Evolutionary conservation across 1,284 basidiomycete genomes (phyloP).

Genomic region (Sporisorium iseilematis-ciliati): DNA sequence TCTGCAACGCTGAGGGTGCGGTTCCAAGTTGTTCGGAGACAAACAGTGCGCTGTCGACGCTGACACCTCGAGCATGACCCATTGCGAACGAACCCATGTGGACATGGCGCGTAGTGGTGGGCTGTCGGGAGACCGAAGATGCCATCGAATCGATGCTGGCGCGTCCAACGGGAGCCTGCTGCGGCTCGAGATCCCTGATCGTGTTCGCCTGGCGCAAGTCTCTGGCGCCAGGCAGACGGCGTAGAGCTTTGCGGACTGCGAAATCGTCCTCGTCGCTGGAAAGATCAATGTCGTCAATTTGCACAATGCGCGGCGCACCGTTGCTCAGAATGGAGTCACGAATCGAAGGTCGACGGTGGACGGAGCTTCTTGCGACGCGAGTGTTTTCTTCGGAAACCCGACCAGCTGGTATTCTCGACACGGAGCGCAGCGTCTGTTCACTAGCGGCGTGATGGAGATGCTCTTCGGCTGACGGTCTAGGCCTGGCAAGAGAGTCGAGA

Average conservation of each 20-base stretch:
- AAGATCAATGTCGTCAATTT: conserved; percentile 66
- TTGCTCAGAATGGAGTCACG: conserved; percentile 38
- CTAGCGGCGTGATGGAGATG: conserved; percentile 56
- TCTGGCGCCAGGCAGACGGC: conserved; percentile 61
- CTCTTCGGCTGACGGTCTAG: conserved; percentile 20
- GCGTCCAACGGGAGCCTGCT: conserved; percentile 20
- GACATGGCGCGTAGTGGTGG: conserved; percentile 19
- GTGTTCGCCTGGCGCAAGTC: conserved; percentile 63
- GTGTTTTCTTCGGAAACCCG: conserved; percentile 1
- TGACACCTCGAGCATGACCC: conserved; percentile 31
- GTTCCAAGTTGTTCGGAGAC: conserved; percentile 18
- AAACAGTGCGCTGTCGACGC: conserved; percentile 36
- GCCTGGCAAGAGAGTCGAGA: conserved; percentile 10
- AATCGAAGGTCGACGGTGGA: conserved; percentile 16
- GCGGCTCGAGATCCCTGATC: conserved; percentile 50
- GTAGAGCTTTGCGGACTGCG: conserved; percentile 58
- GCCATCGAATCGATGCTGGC: conserved; percentile 57
- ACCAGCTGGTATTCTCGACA: conserved; percentile 21
- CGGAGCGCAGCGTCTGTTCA: conserved; percentile 59
- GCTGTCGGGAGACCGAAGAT: conserved; percentile 33
- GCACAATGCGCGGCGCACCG: conserved; percentile 58
- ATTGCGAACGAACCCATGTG: conserved; percentile 30
- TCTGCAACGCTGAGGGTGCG: not conserved
- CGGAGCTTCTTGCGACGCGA: conserved; percentile 3
- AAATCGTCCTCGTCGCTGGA: conserved; percentile 68